Percentiles rank a stretch among this genome's conserved stretches.
These are phyloP conservation scores for Leishmania martiniquensis DNA, from an alignment of 208 protist species.

Conservation along the genomic window DNA sequence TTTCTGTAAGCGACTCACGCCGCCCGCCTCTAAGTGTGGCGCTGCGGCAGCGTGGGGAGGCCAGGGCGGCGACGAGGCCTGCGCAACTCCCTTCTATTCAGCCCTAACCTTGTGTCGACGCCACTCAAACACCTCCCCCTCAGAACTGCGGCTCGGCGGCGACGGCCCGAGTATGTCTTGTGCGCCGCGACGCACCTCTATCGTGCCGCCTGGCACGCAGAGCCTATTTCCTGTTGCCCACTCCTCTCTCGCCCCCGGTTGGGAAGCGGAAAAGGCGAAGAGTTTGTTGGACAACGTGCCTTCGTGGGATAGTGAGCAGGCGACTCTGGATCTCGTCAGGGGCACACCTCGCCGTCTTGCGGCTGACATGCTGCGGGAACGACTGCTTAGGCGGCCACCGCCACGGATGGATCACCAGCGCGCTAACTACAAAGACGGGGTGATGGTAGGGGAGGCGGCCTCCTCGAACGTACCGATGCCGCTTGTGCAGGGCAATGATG, in stretches of 20 bases:
- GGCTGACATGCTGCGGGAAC: conserved; percentile 18
- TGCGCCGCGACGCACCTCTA: background rate
- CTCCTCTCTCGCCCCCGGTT: background rate
- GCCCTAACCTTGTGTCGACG: conserved; percentile 4
- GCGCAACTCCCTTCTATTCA: background rate
- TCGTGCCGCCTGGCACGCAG: background rate
- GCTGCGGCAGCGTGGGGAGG: background rate
- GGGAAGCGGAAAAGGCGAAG: background rate
- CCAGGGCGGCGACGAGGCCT: background rate
- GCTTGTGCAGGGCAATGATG: background rate
- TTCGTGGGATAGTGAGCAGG: conserved; percentile 18
- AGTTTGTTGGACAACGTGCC: conserved; percentile 23
- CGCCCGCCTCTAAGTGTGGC: background rate
- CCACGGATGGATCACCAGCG: background rate
- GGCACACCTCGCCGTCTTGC: conserved; percentile 15
- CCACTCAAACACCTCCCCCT: background rate
- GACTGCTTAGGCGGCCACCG: conserved; percentile 20
- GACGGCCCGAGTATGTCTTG: background rate
- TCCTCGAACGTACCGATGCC: background rate
- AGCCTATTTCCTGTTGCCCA: background rate
- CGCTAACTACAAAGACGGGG: background rate
- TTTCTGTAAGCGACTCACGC: background rate
- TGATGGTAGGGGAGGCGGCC: background rate
- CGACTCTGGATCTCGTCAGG: conserved; percentile 23
- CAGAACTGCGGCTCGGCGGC: background rate